A percentile compares a stretch with the other conserved stretches of the same genome.
Evolutionary conservation across 352 stramenopile species (phyloP).

Genomic region (Peronospora farinosa): DNA sequence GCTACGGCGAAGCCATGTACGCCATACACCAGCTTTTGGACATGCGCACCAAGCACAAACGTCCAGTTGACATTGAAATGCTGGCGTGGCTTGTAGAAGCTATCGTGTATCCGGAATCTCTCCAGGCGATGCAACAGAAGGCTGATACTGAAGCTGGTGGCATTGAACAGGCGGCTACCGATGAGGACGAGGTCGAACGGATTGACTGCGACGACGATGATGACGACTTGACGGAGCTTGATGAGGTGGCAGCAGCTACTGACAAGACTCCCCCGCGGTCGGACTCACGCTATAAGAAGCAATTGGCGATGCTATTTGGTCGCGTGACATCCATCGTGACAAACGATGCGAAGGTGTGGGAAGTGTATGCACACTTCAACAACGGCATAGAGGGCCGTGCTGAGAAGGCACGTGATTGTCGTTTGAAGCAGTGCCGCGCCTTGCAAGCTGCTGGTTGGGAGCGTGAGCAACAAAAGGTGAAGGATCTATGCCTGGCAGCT

Average conservation of each 20-base stretch:
- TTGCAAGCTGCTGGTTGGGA: conserved; percentile 71
- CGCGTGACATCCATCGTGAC: conserved; percentile 73
- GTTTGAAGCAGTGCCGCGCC: conserved; percentile 69
- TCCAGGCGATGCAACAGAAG: conserved; percentile 40
- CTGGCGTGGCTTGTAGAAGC: conserved; percentile 77
- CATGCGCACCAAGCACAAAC: conserved; percentile 77
- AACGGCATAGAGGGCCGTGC: conserved; percentile 46
- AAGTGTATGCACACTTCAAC: conserved; percentile 80
- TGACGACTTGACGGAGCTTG: conserved; percentile 46
- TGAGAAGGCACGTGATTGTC: conserved; percentile 73
- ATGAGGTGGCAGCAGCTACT: conserved; percentile 39
- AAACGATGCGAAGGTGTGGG: conserved; percentile 75
- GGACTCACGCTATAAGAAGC: conserved; percentile 60
- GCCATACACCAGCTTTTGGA: conserved; percentile 77
- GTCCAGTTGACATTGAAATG: conserved; percentile 64
- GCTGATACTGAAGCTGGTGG: conserved; percentile 19
- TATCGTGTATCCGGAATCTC: conserved; percentile 57
- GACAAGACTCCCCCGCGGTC: conserved; percentile 50
- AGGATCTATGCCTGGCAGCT: conserved; percentile 52
- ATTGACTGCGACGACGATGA: conserved; percentile 38
- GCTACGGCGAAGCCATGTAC: conserved; percentile 79
- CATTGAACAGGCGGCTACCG: conserved; percentile 24
- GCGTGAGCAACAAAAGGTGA: conserved; percentile 43
- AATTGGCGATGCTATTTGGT: conserved; percentile 70
- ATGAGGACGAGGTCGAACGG: conserved; percentile 22